Conservation (phyloP, 2,329 filamentous ascomycete genomes). For the Fusarium paranaense region DNA sequence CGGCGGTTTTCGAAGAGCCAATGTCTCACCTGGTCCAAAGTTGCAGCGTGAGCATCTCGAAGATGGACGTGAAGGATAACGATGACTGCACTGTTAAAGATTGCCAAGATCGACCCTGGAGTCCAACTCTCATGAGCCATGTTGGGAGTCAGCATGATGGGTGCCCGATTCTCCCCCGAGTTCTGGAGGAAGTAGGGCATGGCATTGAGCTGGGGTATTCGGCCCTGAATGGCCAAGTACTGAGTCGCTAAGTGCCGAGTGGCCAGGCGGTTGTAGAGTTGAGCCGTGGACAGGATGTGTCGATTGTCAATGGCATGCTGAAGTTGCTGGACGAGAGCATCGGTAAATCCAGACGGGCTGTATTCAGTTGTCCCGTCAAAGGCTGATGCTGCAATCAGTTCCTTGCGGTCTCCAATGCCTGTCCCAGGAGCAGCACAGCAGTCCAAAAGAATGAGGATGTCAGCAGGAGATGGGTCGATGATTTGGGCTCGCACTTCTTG, state of each 20-base stretch:
- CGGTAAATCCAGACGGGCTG: neutral
- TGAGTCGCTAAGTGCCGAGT: neutral
- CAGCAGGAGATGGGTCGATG: neutral
- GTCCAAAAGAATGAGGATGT: neutral
- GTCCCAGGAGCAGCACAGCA: neutral
- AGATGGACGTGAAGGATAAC: neutral
- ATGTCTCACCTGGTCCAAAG: neutral
- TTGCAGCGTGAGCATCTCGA: neutral
- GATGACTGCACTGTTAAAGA: neutral
- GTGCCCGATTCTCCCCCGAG: neutral
- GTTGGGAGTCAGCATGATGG: neutral
- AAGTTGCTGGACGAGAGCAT: neutral
- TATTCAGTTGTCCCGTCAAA: neutral
- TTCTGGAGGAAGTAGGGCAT: neutral
- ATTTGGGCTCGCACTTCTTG: neutral
- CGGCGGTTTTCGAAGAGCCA: fast-evolving
- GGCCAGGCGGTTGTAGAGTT: neutral
- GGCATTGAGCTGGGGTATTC: neutral
- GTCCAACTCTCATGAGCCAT: neutral
- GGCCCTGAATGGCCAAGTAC: neutral
- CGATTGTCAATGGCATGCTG: neutral
- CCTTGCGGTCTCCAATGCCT: neutral
- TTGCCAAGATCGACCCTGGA: neutral
- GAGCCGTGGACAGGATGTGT: neutral
- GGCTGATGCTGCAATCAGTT: neutral